Evolutionary conservation across 1,139 yeast genomes (phyloP), one percentile per base, ranked within the genome.

Genomic region (Ogataea hybrid): DNA sequence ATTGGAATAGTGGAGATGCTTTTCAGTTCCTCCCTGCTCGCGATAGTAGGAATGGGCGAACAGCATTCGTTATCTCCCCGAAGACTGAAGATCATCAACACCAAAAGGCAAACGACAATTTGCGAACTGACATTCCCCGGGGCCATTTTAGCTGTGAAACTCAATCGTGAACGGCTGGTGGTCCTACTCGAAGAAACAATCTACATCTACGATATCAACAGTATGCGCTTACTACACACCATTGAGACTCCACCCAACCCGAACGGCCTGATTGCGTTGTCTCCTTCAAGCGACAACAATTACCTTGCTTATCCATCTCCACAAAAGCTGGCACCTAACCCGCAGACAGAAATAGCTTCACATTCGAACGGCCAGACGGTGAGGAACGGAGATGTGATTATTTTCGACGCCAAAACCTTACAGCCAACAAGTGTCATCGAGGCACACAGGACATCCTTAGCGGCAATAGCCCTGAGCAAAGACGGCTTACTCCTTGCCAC

Each of bases 281-380:
- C 95, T 0, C 77, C 86, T n/a, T 73, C 78, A 1, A 68, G 72
- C 8, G 81, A 79, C 5, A 73, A 77, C 53, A 79, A 84, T 53
- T 84, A 71, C 50, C 67, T 90, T 52, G 96, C 95, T 0, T 90
- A 90, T 57, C 97, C 97, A 0, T 86, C 95, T 0, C 95, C 96
- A 0, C 83, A 43, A 65, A 74, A 59, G 67, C 76, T 49, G 35
- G 50, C 54, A 3, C 42, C 42, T 43, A 47, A 40, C 46, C 41
- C 42, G 25, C 47, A 34, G 41, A 46, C 42, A 39, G 49, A 50
- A 10, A 33, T 32, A 15, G 38, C 34, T 63, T 43, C 37, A 31
- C 44, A 49, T 20, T 16, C 31, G 17, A 45, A 41, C 27, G 33
- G 41, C 10, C 54, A 51, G 30, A 39, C 50, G 34, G 69, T 75